A percentile compares a stretch with the other conserved stretches of the same genome.
Conservation (phyloP, 768 basidiomycete genomes). For the Rickenella mellea region DNA sequence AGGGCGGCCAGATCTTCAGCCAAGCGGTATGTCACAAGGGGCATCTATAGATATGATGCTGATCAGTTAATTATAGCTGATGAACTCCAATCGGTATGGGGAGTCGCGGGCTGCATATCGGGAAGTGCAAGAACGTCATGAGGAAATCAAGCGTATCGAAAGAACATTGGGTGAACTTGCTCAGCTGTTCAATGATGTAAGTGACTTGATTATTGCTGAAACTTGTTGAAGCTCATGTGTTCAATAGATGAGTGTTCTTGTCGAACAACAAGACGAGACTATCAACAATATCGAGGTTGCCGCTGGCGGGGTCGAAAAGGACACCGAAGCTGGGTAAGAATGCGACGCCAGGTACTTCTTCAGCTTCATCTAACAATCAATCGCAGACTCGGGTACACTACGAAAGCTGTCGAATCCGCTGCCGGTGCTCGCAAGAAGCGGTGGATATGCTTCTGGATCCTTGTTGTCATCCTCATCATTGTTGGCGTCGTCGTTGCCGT, state of each 20-base stretch:
- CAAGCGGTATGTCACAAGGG: conserved; percentile 41
- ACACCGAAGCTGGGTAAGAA: conserved; percentile 64
- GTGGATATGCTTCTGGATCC: conserved; percentile 90
- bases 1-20: conserved; percentile 69
- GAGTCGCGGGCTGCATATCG: conserved; percentile 74
- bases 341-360: background rate
- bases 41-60: background rate
- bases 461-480: conserved; percentile 52
- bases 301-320: conserved; percentile 51
- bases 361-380: conserved; percentile 3
- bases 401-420: conserved; percentile 80
- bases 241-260: conserved; percentile 63
- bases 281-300: conserved; percentile 55
- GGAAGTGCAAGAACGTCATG: conserved; percentile 84
- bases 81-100: conserved; percentile 71
- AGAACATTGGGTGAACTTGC: conserved; percentile 82
- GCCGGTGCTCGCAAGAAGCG: conserved; percentile 88
- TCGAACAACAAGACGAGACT: conserved; percentile 73
- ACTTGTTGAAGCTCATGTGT: conserved; percentile 2
- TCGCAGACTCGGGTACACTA: conserved; percentile 67
- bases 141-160: conserved; percentile 80
- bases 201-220: conserved; percentile 10
- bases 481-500: conserved; percentile 57
- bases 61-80: conserved; percentile 57
- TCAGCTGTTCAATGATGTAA: conserved; percentile 77